phyloP scores from a whole-genome alignment of 2,329 filamentous ascomycete species.

The Hypoxylon sp. region DNA sequence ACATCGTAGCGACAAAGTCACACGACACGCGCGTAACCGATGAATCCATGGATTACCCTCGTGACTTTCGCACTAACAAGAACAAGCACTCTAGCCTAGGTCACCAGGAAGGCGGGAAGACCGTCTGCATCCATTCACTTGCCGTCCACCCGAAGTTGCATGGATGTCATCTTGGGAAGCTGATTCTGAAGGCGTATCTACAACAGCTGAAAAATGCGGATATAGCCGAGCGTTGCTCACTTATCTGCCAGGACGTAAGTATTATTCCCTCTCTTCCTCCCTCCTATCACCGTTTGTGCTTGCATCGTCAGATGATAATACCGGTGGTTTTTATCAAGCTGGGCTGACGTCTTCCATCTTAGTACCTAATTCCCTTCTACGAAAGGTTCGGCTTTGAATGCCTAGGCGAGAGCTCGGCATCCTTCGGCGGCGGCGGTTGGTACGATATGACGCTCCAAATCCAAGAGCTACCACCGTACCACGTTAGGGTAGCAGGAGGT shows the following conservation, averaged over 20 bases:
- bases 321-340: background rate
- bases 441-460: constrained; percentile 77
- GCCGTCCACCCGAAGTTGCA: constrained; percentile 84
- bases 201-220: constrained; percentile 80
- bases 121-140: constrained; percentile 85
- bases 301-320: background rate
- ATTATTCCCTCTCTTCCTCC: background rate
- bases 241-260: constrained; percentile 81
- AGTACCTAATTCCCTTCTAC: constrained; percentile 82
- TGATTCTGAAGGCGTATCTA: constrained; percentile 82
- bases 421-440: constrained; percentile 86
- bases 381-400: constrained; percentile 80
- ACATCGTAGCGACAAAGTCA: constrained; percentile 83
- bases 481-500: background rate
- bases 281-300: background rate
- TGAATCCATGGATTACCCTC: constrained; percentile 80
- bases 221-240: constrained; percentile 78
- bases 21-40: constrained; percentile 76
- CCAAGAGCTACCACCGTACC: constrained; percentile 16
- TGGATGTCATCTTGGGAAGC: constrained; percentile 79
- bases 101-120: constrained; percentile 80
- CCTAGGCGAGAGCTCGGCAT: constrained; percentile 76
- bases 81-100: constrained; percentile 69
- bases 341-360: constrained; percentile 15
- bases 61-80: constrained; percentile 72